Evolutionary conservation across 345 rosid genomes (phyloP), one percentile per base, ranked within the genome.

Genomic region (Cardamine resedifolia): DNA sequence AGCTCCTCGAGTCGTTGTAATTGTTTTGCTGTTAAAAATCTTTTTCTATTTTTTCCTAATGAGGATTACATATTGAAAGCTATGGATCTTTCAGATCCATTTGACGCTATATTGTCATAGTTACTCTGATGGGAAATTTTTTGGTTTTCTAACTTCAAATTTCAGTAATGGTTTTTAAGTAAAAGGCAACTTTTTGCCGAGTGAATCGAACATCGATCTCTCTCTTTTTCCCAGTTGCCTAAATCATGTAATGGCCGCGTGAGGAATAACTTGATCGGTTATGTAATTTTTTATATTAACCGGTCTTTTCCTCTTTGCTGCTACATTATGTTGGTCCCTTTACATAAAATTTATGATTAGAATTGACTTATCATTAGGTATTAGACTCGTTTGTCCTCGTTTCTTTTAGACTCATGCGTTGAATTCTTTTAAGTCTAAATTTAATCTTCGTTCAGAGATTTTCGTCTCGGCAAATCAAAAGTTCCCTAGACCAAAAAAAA

Each of bases 171-270:
- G 3, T 39, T 64, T 64, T 23, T 55, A 30, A 16, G 30, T 19
- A 0, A 8, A 24, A 26, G 79, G 79, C 79, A 68, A 68, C 79
- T 68, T 75, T 75, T 75, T 75, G 79, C 79, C 79, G 74, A 75
- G 70, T 68, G 79, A 75, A 75, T 75, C 70, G 70, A 68, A 31
- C 6, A 68, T 75, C 70, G 70, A 75, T 75, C 41, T 75, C 79
- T 75, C 79, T 57, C 56, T 74, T 68, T 60, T 64, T 58, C 79
- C 79, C 79, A 61, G 79, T 75, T 75, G 79, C 74, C 79, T 18
- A 75, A 61, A 75, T 71, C 51, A 48, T 62, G 3, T 43, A 31
- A 27, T 75, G 55, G 64, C 64, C 24, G 50, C 6, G 10, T 60
- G 58, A 60, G 69, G 55, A 50, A 38, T 68, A 6, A 2, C 0